Evolutionary conservation across 1,284 basidiomycete species (phyloP), one percentile per base, ranked within the genome.

Genomic region (Phaffia rhodozyma): DNA sequence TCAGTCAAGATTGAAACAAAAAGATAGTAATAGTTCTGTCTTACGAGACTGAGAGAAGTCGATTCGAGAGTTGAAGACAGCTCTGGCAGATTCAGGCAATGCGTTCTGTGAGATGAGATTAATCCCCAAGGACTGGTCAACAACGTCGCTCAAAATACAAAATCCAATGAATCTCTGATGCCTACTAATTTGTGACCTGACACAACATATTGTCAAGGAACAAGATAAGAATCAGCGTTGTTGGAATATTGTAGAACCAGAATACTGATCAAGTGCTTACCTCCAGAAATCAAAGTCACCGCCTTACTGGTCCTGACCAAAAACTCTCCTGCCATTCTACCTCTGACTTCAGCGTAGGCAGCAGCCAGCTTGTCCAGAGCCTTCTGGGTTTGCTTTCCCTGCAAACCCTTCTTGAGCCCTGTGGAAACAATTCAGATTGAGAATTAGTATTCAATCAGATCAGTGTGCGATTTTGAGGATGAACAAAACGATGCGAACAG

Each of bases 31-130:
- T 16, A 11, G 16, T 11, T 16, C 13, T 49, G 43, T 21, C 55
- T 51, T 30, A 29, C 21, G 57, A 16, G 56, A 54, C 38, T 60
- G 58, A 9, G 58, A 30, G 34, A 65, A 65, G 27, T 65, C 63
- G 58, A 65, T 65, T 20, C 63, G 52, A 25, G 63, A 60, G 58
- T 65, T 65, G 63, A 65, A 65, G n/a, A 57, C 55, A 16, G 54
- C 63, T 25, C 9, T 29, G 6, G 63, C 63, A 43, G 13, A 23
- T n/a, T 65, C 63, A 2, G 63, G 63, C 11, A 65, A 54, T 6
- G 63, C 63, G 49, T 65, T 65, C 38, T 30, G 18, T 53, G 21
- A 20, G 9, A 18, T 34, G 2, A 55, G 16, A 13, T 11, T 21
- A 53, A 20, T 9, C 11, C 4, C 18, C 6, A 18, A 16, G 18